A percentile compares a stretch with the other conserved stretches of the same genome.
Conservation (phyloP, 768 basidiomycete genomes). For the Rhodotorula kratochvilovae region DNA sequence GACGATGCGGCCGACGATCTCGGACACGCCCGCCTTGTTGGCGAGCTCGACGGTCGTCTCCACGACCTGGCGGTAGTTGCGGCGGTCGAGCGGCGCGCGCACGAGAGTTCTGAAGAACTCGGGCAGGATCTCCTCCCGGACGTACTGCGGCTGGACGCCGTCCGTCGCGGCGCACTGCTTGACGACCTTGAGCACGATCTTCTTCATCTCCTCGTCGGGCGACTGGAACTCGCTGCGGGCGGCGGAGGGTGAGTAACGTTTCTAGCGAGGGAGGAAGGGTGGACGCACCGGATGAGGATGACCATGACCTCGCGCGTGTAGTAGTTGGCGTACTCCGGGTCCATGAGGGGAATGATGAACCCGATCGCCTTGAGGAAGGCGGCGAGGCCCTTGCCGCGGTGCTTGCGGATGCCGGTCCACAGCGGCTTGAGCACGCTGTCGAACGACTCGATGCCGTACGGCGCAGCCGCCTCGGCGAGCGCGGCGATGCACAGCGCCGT, state of each 20-base stretch:
- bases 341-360: conserved; percentile 99
- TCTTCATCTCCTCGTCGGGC: conserved; percentile 99
- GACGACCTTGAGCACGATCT: conserved; percentile 97
- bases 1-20: conserved; percentile 82
- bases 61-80: conserved; percentile 95
- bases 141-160: conserved; percentile 91
- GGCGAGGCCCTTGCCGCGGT: conserved; percentile 89
- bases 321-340: conserved; percentile 97
- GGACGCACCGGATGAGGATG: conserved; percentile 72
- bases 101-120: conserved; percentile 99
- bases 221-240: conserved; percentile 80
- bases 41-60: conserved; percentile 98
- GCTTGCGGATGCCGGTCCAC: conserved; percentile 88
- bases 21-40: conserved; percentile 91
- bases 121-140: conserved; percentile 94
- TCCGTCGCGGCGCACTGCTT: conserved; percentile 98
- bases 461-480: conserved; percentile 91
- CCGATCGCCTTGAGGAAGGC: conserved; percentile 97
- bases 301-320: conserved; percentile 98
- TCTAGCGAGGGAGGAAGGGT: conserved; percentile 51
- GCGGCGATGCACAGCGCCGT: conserved; percentile 87
- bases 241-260: conserved; percentile 32
- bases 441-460: conserved; percentile 99
- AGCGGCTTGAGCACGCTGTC: conserved; percentile 92
- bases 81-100: conserved; percentile 67